Percentiles rank a stretch among this genome's conserved stretches.
phyloP scores from a whole-genome alignment of 2,329 filamentous ascomycete genomes.

The Ophiocordyceps camponoti-saundersi region DNA sequence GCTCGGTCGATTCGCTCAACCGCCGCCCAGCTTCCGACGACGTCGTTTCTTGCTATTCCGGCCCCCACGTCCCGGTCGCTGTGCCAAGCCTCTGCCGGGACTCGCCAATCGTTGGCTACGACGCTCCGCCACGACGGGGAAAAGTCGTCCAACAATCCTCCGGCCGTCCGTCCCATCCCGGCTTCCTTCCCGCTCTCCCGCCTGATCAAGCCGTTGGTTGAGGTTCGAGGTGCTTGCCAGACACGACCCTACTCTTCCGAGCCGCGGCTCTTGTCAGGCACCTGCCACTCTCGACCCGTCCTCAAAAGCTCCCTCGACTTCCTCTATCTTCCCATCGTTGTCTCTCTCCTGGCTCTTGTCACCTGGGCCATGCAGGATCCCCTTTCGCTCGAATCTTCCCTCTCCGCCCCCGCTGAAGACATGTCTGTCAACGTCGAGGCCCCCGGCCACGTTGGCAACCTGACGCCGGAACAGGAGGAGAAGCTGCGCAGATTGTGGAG shows the following conservation, averaged over 20 bases:
- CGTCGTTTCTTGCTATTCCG: background rate
- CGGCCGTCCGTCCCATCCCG: background rate
- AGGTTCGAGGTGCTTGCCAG: background rate
- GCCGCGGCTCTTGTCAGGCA: background rate
- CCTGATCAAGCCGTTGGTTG: background rate
- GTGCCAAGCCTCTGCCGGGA: background rate
- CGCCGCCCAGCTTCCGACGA: background rate
- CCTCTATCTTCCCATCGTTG: slow-evolving; percentile 1
- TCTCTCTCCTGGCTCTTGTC: slow-evolving; percentile 2
- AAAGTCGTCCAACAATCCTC: background rate
- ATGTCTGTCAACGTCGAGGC: slow-evolving; percentile 29
- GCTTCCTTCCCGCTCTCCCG: background rate
- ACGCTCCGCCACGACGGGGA: background rate
- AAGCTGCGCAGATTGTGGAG: slow-evolving; percentile 83
- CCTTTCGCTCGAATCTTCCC: background rate
- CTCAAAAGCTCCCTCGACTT: slow-evolving; percentile 1
- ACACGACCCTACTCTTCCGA: background rate
- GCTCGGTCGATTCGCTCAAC: background rate
- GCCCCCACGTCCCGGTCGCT: background rate
- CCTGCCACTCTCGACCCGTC: background rate
- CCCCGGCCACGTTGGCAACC: slow-evolving; percentile 65
- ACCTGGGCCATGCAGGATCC: slow-evolving; percentile 1
- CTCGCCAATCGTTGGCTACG: background rate
- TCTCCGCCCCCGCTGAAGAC: slow-evolving; percentile 2
- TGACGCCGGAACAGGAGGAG: slow-evolving; percentile 76